phyloP scores from a whole-genome alignment of 2,329 filamentous ascomycete species.

The Trichoderma koningiopsis region DNA sequence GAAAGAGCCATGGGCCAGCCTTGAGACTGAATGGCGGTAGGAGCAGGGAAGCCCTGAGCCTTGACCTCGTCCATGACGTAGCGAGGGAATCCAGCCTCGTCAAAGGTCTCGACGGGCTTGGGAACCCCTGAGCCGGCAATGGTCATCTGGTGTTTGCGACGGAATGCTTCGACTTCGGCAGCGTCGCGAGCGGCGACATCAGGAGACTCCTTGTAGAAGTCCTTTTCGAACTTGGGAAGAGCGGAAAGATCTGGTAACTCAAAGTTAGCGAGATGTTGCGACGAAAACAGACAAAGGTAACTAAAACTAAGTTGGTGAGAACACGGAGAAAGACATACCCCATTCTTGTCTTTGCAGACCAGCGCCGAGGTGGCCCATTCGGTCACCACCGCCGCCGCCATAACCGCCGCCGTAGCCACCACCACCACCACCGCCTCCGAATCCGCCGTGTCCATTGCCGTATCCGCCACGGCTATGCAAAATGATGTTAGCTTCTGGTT shows the following conservation, averaged over 20 bases:
- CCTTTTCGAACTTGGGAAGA: conserved; percentile 97
- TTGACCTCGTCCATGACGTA: conserved; percentile 99
- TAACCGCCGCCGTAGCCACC: conserved; percentile 43
- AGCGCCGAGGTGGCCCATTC: conserved; percentile 89
- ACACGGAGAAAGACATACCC: conserved; percentile 60
- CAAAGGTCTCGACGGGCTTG: conserved; percentile 94
- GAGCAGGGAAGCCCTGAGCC: conserved; percentile 90
- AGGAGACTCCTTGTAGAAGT: conserved; percentile 96
- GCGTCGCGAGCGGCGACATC: conserved; percentile 73
- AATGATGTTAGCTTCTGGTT: conserved; percentile 40
- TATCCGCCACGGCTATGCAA: conserved; percentile 52
- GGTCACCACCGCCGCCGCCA: conserved; percentile 75
- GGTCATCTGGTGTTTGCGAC: conserved; percentile 80
- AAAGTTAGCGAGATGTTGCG: conserved; percentile 31
- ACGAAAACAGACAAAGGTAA: background rate
- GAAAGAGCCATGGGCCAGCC: conserved; percentile 99
- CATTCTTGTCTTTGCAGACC: conserved; percentile 85
- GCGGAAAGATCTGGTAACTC: conserved; percentile 64
- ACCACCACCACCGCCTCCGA: conserved; percentile 35
- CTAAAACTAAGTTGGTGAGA: background rate
- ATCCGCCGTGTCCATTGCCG: conserved; percentile 33
- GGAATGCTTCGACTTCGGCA: conserved; percentile 85
- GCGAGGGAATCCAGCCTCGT: conserved; percentile 93
- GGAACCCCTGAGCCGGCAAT: conserved; percentile 80
- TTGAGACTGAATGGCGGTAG: conserved; percentile 96